Evolutionary conservation across 768 basidiomycete genomes (phyloP).

Genomic region (Agaricus blazei): DNA sequence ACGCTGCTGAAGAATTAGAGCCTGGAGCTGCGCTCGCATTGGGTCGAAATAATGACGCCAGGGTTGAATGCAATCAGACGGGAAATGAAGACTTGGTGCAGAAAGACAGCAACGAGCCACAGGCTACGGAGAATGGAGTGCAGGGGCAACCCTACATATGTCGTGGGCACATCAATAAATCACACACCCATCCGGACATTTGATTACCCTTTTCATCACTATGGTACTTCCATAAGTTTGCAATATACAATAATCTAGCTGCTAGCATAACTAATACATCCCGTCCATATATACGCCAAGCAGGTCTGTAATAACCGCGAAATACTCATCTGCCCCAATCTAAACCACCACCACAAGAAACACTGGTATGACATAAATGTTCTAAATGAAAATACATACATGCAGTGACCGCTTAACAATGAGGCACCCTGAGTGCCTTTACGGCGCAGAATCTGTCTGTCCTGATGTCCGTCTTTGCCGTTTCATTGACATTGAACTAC

Average conservation of each 20-base stretch:
- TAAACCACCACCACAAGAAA: conserved; percentile 26
- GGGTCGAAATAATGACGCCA: conserved; percentile 65
- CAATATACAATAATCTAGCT: conserved; percentile 5
- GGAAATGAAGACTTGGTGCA: neutral
- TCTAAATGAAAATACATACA: conserved; percentile 13
- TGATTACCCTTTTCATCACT: neutral
- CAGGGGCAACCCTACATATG: neutral
- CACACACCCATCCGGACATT: neutral
- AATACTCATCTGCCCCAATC: conserved; percentile 25
- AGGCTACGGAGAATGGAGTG: neutral
- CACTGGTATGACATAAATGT: neutral
- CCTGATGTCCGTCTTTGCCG: conserved; percentile 77
- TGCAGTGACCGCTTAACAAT: conserved; percentile 13
- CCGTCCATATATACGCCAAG: conserved; percentile 1
- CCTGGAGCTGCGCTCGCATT: conserved; percentile 37
- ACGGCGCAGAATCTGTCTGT: conserved; percentile 26
- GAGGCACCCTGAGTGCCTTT: conserved; percentile 2
- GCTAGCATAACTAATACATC: neutral
- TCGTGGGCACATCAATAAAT: conserved; percentile 10
- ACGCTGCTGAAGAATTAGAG: conserved; percentile 11
- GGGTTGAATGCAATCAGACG: conserved; percentile 31
- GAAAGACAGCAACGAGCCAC: neutral
- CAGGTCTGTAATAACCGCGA: no score
- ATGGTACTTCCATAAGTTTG: neutral
- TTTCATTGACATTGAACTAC: conserved; percentile 53